Conservation (phyloP, 176 grass and related monocot genomes). For the Eleusine coracana region DNA sequence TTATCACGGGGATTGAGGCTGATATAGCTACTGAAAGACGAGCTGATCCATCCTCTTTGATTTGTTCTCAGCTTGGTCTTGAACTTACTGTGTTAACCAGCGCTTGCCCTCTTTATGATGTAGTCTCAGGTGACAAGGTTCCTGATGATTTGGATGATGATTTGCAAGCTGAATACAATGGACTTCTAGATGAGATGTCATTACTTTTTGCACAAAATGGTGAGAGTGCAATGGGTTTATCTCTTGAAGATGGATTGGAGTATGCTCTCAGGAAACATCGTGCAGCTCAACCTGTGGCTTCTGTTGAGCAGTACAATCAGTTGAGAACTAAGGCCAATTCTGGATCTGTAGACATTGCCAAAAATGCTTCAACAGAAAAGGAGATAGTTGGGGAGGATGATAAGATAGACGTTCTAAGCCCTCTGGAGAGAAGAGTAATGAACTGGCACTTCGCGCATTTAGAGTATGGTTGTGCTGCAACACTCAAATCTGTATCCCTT, state of each 20-base stretch:
- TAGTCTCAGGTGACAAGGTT: conserved; percentile 80
- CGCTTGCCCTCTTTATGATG: conserved; percentile 96
- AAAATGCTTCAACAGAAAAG: conserved; percentile 47
- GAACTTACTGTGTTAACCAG: conserved; percentile 89
- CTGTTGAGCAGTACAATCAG: conserved; percentile 46
- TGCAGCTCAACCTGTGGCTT: conserved; percentile 47
- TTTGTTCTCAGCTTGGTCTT: conserved; percentile 94
- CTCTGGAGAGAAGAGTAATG: conserved; percentile 94
- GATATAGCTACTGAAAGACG: conserved; percentile 95
- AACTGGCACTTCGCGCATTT: conserved; percentile 99
- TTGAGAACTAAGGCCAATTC: conserved; percentile 48
- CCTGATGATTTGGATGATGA: conserved; percentile 78
- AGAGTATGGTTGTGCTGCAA: conserved; percentile 97
- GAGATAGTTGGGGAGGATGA: conserved; percentile 43
- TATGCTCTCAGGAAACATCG: conserved; percentile 82
- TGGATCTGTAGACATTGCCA: conserved; percentile 41
- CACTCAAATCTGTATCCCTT: conserved; percentile 90
- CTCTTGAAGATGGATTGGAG: conserved; percentile 92
- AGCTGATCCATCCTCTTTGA: conserved; percentile 90
- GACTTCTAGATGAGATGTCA: conserved; percentile 93
- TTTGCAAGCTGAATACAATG: conserved; percentile 89
- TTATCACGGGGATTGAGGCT: conserved; percentile 96
- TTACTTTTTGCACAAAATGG: conserved; percentile 88
- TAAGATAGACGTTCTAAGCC: conserved; percentile 64
- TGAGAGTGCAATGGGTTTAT: conserved; percentile 77